phyloP scores from a whole-genome alignment of 2,329 filamentous ascomycete species.

The Zymoseptoria brevis region DNA sequence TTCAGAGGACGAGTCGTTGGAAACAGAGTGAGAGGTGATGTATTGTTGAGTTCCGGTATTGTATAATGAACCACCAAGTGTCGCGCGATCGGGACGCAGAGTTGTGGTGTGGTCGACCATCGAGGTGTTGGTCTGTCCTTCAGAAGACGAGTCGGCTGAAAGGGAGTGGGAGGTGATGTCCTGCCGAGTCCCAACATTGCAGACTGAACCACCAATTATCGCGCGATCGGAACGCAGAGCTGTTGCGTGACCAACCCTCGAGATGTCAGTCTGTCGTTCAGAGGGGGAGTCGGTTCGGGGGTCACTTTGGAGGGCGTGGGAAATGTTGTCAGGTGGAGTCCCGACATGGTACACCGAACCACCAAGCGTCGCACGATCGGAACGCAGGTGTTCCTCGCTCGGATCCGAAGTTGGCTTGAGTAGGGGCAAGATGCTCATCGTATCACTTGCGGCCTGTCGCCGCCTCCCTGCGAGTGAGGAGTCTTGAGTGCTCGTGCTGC shows the following conservation, averaged over 20 bases:
- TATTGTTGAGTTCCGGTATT: neutral
- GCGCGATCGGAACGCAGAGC: neutral
- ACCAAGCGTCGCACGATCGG: conserved; percentile 9
- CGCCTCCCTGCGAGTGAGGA: conserved; percentile 4
- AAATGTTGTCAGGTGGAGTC: no score
- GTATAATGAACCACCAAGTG: neutral
- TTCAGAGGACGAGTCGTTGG: neutral
- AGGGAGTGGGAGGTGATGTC: neutral
- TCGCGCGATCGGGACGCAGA: neutral
- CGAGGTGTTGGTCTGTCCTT: conserved; percentile 1
- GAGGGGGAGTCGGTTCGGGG: neutral
- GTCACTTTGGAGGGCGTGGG: no score
- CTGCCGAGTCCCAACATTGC: neutral
- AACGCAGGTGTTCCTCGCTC: conserved; percentile 1
- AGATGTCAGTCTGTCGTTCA: neutral
- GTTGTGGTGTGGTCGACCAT: no score
- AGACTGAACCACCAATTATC: neutral
- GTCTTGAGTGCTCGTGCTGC: conserved; percentile 12
- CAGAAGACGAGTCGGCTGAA: neutral
- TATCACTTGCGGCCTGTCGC: neutral
- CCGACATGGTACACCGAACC: neutral
- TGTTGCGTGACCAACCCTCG: no score
- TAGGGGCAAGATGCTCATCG: neutral
- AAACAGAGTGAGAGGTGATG: neutral
- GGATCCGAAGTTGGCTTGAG: neutral